phyloP scores from a whole-genome alignment of 2,329 filamentous ascomycete genomes.

The Cadophora sp. region DNA sequence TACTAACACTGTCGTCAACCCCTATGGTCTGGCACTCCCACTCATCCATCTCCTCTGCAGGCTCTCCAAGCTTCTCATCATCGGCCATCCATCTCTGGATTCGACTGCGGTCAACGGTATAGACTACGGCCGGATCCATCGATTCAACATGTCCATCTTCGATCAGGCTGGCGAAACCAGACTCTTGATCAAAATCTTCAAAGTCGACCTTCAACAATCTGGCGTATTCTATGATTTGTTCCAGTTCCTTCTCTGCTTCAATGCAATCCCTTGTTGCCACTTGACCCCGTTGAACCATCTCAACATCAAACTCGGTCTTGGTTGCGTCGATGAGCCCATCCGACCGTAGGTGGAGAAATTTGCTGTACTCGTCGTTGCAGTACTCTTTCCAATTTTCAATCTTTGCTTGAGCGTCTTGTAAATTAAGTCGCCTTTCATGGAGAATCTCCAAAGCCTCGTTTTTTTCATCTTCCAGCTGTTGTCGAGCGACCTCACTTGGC shows the following conservation, averaged over 20 bases:
- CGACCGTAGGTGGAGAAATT: neutral
- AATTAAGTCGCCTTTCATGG: neutral
- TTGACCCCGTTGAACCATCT: neutral
- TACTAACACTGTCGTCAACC: neutral
- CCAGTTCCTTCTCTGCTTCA: conserved; percentile 1
- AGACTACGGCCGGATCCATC: neutral
- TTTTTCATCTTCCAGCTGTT: neutral
- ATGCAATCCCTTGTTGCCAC: neutral
- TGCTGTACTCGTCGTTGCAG: neutral
- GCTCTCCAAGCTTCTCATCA: neutral
- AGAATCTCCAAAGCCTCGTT: neutral
- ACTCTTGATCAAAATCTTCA: conserved; percentile 5
- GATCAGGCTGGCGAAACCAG: neutral
- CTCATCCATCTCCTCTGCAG: neutral
- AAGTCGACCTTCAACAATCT: neutral
- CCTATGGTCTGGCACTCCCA: neutral
- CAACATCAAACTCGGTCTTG: conserved; percentile 1
- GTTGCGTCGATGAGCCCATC: neutral
- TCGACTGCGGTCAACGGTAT: neutral
- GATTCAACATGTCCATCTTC: conserved; percentile 6
- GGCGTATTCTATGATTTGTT: neutral
- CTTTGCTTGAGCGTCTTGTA: neutral
- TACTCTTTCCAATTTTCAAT: neutral
- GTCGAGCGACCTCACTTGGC: neutral
- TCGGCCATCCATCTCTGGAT: neutral